Percentiles rank a stretch among this genome's conserved stretches.
Evolutionary conservation across 23 red algal genomes (phyloP).

Genomic region (Chondrus crispus): DNA sequence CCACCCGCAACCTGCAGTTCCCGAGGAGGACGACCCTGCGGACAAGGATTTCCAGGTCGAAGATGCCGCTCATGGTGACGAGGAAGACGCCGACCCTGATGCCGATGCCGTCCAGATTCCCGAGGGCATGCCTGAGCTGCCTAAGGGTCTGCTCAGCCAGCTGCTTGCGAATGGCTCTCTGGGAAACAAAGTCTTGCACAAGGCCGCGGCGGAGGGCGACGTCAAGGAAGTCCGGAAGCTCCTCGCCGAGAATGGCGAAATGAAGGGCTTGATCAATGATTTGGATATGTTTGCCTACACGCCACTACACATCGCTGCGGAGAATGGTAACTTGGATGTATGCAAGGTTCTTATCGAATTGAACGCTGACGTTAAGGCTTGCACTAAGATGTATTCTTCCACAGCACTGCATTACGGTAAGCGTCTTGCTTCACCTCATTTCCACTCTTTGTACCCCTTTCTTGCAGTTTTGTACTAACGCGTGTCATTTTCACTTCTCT

Average conservation of each 20-base stretch:
- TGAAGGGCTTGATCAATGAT: slow-evolving; percentile 50
- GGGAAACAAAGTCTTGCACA: slow-evolving; percentile 49
- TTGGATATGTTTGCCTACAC: slow-evolving; percentile 62
- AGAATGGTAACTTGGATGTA: slow-evolving; percentile 30
- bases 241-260: background rate
- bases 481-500: background rate
- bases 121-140: background rate
- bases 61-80: slow-evolving; percentile 15
- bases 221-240: slow-evolving; percentile 19
- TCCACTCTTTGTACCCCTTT: background rate
- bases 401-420: slow-evolving; percentile 63
- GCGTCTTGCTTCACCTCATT: background rate
- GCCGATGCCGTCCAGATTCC: background rate
- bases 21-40: background rate
- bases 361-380: background rate
- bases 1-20: background rate
- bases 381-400: slow-evolving; percentile 21
- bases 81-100: slow-evolving; percentile 19
- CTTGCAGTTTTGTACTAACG: background rate
- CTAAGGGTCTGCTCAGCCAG: slow-evolving; percentile 31
- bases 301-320: slow-evolving; percentile 62
- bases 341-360: slow-evolving; percentile 21
- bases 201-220: slow-evolving; percentile 39
- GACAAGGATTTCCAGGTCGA: slow-evolving; percentile 58
- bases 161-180: slow-evolving; percentile 21